Conservation (phyloP, 495 filamentous ascomycete genomes). For the Annulohypoxylon stygium region DNA sequence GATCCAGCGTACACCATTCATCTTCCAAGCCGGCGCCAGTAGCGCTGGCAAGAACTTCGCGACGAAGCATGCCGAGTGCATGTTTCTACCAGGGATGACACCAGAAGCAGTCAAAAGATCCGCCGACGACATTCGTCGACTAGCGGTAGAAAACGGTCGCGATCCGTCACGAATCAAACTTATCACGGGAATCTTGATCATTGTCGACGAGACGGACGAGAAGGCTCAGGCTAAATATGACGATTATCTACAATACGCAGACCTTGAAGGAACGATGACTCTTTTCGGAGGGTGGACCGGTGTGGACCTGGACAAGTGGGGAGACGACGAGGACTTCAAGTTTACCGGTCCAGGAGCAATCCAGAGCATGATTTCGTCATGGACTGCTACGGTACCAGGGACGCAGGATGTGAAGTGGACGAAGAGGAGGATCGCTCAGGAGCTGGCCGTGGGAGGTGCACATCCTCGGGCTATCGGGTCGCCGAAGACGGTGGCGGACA, state of each 20-base stretch:
- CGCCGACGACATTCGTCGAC: conserved; percentile 61
- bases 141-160: conserved; percentile 61
- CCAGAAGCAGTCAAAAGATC: conserved; percentile 38
- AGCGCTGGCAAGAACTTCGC: conserved; percentile 64
- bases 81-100: conserved; percentile 58
- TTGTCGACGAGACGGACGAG: conserved; percentile 64
- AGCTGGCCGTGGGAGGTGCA: conserved; percentile 46
- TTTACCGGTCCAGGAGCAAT: conserved; percentile 7
- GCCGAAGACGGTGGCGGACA: conserved; percentile 46
- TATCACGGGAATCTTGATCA: conserved; percentile 64
- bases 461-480: conserved; percentile 46
- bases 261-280: conserved; percentile 61
- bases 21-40: conserved; percentile 68
- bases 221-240: conserved; percentile 64
- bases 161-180: conserved; percentile 66
- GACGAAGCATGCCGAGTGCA: conserved; percentile 65
- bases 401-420: conserved; percentile 28
- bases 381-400: conserved; percentile 13
- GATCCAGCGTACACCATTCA: conserved; percentile 67
- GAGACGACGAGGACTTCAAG: conserved; percentile 56
- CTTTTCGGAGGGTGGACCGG: conserved; percentile 68
- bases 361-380: conserved; percentile 23
- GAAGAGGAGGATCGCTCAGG: conserved; percentile 34
- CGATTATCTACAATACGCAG: conserved; percentile 59
- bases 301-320: conserved; percentile 64